Conservation (phyloP, 2,329 filamentous ascomycete genomes). For the Calonectria hongkongensis region DNA sequence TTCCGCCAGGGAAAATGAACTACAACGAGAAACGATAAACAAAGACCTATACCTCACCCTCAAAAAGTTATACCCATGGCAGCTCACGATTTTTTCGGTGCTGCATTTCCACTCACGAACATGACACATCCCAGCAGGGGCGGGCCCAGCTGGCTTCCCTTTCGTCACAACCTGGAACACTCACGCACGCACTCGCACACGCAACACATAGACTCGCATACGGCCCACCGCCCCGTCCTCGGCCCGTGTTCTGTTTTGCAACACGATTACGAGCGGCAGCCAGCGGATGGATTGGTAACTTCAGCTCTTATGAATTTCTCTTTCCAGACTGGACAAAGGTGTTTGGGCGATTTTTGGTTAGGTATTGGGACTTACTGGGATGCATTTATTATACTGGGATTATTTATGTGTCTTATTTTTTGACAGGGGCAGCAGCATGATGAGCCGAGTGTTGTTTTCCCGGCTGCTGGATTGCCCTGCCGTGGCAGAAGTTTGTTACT, state of each 20-base stretch:
- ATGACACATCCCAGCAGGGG: slow-evolving; percentile 18
- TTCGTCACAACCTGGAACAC: slow-evolving; percentile 41
- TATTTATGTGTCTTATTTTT: background rate
- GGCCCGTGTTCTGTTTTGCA: slow-evolving; percentile 32
- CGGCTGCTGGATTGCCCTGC: slow-evolving; percentile 35
- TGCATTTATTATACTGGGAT: slow-evolving; percentile 35
- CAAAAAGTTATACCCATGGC: slow-evolving; percentile 52
- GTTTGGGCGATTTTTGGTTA: slow-evolving; percentile 51
- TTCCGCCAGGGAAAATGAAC: slow-evolving; percentile 20
- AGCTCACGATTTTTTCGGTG: slow-evolving; percentile 34
- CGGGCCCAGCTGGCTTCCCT: slow-evolving; percentile 36
- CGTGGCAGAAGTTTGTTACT: slow-evolving; percentile 38
- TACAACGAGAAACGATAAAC: slow-evolving; percentile 17
- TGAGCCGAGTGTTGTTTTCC: slow-evolving; percentile 3
- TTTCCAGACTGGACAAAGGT: slow-evolving; percentile 46
- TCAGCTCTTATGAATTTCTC: slow-evolving; percentile 39
- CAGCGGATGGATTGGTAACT: slow-evolving; percentile 33
- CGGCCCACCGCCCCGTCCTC: slow-evolving; percentile 33
- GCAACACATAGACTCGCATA: slow-evolving; percentile 48
- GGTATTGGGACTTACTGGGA: slow-evolving; percentile 42
- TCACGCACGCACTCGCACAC: slow-evolving; percentile 23
- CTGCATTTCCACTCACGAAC: slow-evolving; percentile 35
- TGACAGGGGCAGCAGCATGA: slow-evolving; percentile 30
- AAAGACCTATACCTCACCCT: slow-evolving; percentile 22
- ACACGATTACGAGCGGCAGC: slow-evolving; percentile 25